phyloP scores from a whole-genome alignment of 2,329 filamentous ascomycete genomes.

The Aspergillus intermedius region DNA sequence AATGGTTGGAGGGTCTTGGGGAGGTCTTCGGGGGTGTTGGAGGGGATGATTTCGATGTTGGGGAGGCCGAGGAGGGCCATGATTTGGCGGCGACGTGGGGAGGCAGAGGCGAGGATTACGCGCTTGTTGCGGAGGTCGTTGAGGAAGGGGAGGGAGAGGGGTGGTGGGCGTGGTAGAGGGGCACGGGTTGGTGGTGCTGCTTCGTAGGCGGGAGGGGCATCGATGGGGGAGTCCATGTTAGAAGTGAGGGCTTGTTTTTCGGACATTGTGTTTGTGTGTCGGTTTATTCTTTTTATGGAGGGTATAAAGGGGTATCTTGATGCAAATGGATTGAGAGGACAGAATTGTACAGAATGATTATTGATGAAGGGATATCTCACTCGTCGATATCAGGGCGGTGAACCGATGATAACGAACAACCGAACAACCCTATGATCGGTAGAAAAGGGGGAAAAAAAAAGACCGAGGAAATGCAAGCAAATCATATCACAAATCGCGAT shows the following conservation, averaged over 20 bases:
- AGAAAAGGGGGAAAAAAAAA: background rate
- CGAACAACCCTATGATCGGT: background rate
- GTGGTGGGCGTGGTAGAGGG: slow-evolving; percentile 39
- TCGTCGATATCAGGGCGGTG: too few species aligned
- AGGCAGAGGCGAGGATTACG: slow-evolving; percentile 84
- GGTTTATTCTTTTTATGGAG: background rate
- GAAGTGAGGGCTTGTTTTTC: slow-evolving; percentile 24
- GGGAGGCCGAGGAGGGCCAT: slow-evolving; percentile 71
- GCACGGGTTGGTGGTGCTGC: slow-evolving; percentile 13
- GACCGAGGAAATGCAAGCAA: background rate
- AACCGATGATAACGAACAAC: too few species aligned
- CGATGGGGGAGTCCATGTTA: slow-evolving; percentile 5
- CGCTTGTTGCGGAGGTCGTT: slow-evolving; percentile 68
- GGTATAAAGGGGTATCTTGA: too few species aligned
- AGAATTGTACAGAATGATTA: too few species aligned
- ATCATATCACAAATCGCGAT: too few species aligned
- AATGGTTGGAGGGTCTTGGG: slow-evolving; percentile 72
- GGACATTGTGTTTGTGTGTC: slow-evolving; percentile 15
- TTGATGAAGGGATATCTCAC: too few species aligned
- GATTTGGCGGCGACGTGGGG: slow-evolving; percentile 75
- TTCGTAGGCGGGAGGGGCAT: slow-evolving; percentile 33
- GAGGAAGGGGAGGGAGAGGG: slow-evolving; percentile 74
- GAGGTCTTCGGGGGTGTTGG: slow-evolving; percentile 76
- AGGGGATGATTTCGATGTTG: slow-evolving; percentile 78
- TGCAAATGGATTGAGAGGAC: too few species aligned